These are phyloP conservation scores for Cyclanthera cordifolia DNA, from an alignment of 306 rosid genomes.

Conservation along the genomic window DNA sequence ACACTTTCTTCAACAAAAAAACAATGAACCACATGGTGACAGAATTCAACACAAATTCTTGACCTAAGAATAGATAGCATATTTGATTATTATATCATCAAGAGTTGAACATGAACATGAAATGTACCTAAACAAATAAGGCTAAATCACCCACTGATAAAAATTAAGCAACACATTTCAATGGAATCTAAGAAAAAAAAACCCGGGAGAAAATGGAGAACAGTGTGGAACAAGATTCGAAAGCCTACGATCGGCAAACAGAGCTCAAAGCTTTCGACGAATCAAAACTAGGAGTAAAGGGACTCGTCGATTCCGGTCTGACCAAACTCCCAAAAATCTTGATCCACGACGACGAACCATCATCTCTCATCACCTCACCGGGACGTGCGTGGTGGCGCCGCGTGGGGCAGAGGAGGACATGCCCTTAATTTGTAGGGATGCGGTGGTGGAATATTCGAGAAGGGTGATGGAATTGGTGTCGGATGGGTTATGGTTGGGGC, in stretches of 20 bases:
- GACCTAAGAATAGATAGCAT: no score
- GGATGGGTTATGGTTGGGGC: conserved; percentile 40
- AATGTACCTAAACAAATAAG: no score
- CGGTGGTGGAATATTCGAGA: conserved; percentile 24
- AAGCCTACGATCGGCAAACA: conserved; percentile 6
- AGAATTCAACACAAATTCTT: no score
- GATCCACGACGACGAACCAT: background rate
- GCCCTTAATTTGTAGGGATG: conserved; percentile 31
- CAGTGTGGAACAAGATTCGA: no score
- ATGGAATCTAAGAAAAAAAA: no score
- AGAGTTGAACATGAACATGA: no score
- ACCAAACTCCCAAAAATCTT: conserved; percentile 28
- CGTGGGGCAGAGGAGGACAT: conserved; percentile 19
- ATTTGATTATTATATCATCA: no score
- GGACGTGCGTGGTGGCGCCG: conserved; percentile 22
- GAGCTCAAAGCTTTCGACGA: conserved; percentile 26
- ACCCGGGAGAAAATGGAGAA: background rate
- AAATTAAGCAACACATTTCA: no score
- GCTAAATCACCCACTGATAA: no score
- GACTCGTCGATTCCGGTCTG: conserved; percentile 22
- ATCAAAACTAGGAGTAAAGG: conserved; percentile 29
- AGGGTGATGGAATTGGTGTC: conserved; percentile 30
- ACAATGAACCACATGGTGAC: no score
- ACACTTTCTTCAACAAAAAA: no score
- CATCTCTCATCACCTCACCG: background rate